A percentile compares a stretch with the other conserved stretches of the same genome.
These are phyloP conservation scores for Aspergillus ochraceoroseus DNA, from an alignment of 2,329 filamentous ascomycete species.

Conservation along the genomic window DNA sequence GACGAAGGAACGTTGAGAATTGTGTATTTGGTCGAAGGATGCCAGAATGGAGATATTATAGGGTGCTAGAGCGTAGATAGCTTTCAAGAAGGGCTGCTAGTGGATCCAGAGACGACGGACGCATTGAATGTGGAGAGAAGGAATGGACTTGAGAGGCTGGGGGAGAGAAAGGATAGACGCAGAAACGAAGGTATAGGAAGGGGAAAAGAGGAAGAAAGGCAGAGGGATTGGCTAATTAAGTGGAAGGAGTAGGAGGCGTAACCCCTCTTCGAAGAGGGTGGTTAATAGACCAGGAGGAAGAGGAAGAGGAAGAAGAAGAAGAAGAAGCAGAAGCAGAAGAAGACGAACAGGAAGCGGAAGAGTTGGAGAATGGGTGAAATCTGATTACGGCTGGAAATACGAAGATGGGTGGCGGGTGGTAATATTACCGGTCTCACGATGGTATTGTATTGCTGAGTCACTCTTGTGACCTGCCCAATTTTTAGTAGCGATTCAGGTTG, in stretches of 20 bases:
- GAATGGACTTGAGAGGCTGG: too few species aligned
- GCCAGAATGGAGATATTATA: background rate
- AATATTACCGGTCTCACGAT: background rate
- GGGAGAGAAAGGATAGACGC: too few species aligned
- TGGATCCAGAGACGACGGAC: too few species aligned
- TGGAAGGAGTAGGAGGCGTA: conserved; percentile 7
- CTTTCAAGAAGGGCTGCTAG: too few species aligned
- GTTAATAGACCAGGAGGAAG: conserved; percentile 5
- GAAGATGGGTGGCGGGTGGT: too few species aligned
- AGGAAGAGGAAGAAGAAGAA: conserved; percentile 1
- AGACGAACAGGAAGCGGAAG: background rate
- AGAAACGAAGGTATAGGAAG: conserved; percentile 9
- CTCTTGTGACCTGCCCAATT: conserved; percentile 1
- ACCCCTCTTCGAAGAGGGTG: conserved; percentile 10
- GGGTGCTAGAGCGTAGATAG: background rate
- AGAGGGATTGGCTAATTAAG: too few species aligned
- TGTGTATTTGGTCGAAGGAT: background rate
- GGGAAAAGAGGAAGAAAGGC: background rate
- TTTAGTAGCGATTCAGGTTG: background rate
- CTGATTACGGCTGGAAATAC: too few species aligned
- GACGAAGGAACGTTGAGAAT: conserved; percentile 3
- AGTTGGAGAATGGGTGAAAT: too few species aligned
- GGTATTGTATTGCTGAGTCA: conserved; percentile 3
- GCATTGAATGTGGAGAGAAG: too few species aligned
- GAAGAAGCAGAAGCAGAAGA: background rate